These are phyloP conservation scores for Dissophora ornata DNA, from an alignment of 192 early-diverging fungal genomes.

Conservation along the genomic window DNA sequence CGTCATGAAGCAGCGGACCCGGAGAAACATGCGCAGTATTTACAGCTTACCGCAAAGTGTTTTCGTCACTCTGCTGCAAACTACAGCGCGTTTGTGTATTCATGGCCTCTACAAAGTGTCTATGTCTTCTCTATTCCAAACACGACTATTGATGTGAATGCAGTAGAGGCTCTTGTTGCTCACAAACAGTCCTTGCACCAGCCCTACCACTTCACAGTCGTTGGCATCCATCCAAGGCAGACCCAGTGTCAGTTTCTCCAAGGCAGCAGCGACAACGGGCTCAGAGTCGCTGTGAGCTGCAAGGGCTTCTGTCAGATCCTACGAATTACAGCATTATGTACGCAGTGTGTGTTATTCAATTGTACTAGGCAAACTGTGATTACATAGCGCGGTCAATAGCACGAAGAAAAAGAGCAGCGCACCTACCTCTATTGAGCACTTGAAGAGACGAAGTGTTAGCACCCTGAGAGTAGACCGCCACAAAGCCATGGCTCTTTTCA, in stretches of 20 bases:
- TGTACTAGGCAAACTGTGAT: neutral
- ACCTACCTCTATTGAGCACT: conserved; percentile 32
- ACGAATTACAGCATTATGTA: too few relatives aligned
- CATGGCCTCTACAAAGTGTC: too few relatives aligned
- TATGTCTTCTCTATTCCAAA: conserved; percentile 2
- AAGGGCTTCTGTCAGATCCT: neutral
- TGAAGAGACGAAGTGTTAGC: conserved; percentile 18
- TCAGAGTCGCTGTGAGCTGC: neutral
- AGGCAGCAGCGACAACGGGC: neutral
- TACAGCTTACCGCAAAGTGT: too few relatives aligned
- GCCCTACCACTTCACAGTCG: neutral
- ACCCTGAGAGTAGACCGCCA: conserved; percentile 19
- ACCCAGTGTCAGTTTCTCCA: conserved; percentile 7
- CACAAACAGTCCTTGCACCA: conserved; percentile 5
- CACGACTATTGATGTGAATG: conserved; percentile 21
- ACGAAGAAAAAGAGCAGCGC: too few relatives aligned
- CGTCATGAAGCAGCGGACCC: too few relatives aligned
- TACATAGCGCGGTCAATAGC: neutral
- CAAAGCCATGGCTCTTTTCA: conserved; percentile 5
- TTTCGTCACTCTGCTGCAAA: too few relatives aligned
- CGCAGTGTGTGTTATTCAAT: too few relatives aligned
- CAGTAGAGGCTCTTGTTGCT: neutral
- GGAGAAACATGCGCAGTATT: too few relatives aligned
- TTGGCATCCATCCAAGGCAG: conserved; percentile 13
- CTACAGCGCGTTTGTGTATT: too few relatives aligned